Base-by-base conservation (phyloP, 2,329 filamentous ascomycete species). In the Aspergillus persii region DNA sequence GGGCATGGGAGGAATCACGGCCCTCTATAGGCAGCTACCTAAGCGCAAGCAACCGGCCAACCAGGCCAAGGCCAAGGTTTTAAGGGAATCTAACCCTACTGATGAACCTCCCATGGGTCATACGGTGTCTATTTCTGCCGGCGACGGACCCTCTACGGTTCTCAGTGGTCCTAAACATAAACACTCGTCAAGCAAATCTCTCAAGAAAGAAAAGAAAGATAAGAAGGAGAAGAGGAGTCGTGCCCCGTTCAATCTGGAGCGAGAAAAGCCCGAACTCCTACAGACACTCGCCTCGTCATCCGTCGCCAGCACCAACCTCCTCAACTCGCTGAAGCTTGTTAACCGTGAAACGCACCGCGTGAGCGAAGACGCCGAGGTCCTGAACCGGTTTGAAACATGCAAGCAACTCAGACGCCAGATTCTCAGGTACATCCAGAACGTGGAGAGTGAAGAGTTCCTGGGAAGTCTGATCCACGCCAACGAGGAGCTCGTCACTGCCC, bases 381-480 rank as follows among this genome's bases (percentile, higher is more conserved):
- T 91, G 59, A 82, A 87, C 64, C 85, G 88, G 2, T 97, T 98
- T 65, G 92, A 97, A 67, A 83, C 80, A 2, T 98, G 94, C 81
- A 98, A 97, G 75, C 82, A 86, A 51, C 84, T 98, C 11, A 86
- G 95, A 52, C 84, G 92, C 59, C 91, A 91, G 72, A 90, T 98
- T 31, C 74, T 98, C 44, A 89, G 92, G 57, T 98, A 97, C 73
- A 96, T 98, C 63, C 92, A 98, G 71, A 84, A 92, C 53, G 89
- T 98, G 11, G 91, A 96, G 72, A 89, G 87, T 8, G 94, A 98
- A 70, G 88, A 98, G 69, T 97, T 90, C 83, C 87, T 99, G 8
- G 95, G 94, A 47, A 89, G 91, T 61, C 83, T 99, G 4, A 87
- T 99, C 18, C 91, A 95, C 69, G 93, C 94, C 64, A 98, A 99